Base-by-base conservation (phyloP, 768 basidiomycete genomes). In the Trametes maxima region DNA sequence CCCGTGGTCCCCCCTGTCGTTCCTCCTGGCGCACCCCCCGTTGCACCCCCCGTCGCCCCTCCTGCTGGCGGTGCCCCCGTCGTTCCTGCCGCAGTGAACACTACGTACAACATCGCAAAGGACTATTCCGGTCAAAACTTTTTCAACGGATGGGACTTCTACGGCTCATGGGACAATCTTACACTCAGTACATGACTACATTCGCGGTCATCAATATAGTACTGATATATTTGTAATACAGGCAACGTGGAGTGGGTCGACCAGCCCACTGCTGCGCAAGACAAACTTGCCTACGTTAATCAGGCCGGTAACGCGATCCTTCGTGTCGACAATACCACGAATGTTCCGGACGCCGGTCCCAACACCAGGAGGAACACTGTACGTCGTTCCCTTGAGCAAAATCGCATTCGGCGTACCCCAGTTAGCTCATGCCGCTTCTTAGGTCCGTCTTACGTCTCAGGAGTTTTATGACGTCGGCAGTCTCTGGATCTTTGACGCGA, bases 321-420 rank as follows among this genome's bases (percentile, higher is more conserved):
- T 50, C 85, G 81, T 67, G 90, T 93, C 10, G 91, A 93, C 77
- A 90, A 91, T 68, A 73, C 75, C 6, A 84, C 84, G 16, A 79
- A 79, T 45, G 80, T 91, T 1, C 72, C 77, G 14, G 73, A 71
- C 48, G n/a, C 42, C 4, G 57, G 57, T 40, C 35, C 57, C 22
- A 79, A 80, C 59, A 67, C 83, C 49, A 79, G 84, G 61, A 76
- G 90, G 49, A 83, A 86, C 64, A 81, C 89, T 37, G 89, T 91
- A 60, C 59, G 77, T 53, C 33, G 19, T 14, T 42, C 22, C 11
- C 13, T n/a, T 19, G 43, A 17, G 39, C 14, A 3, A 16, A 0
- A 19, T 35, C n/a, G 40, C n/a, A 8, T n/a, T 6, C 17, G 24
- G 17, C 16, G 1, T 10, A n/a, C 17, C 16, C 14, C 39, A 17